Evolutionary conservation across 441 rosid species (phyloP), one percentile per base, ranked within the genome.

Genomic region (Populus hybrid): DNA sequence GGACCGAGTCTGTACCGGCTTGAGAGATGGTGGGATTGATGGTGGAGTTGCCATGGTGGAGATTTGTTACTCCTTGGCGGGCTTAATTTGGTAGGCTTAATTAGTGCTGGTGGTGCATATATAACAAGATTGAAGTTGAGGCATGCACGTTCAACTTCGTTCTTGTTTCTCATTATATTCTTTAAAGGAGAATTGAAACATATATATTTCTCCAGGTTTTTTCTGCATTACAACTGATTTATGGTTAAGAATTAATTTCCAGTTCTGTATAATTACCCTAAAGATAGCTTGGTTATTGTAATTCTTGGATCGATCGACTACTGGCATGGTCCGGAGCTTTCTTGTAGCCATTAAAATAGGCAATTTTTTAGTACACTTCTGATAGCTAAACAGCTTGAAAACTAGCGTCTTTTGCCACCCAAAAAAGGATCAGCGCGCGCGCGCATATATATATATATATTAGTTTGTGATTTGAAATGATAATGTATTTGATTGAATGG

Each of bases 141-240:
- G 83, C 40, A 78, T 68, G 84, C 87, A 85, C 87, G 85, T 79
- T 40, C 6, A 36, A 36, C 9, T 2, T 9, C 24, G 28, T n/a
- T 76, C 61, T 53, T 53, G 61, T 18, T 53, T 53, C 31, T 20
- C 20, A 29, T 0, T 53, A 35, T 7, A 29, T 6, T 53, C 9
- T 68, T 56, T 6, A 16, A 45, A 16, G 64, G 12, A 65, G 29
- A 61, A 38, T 21, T 6, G 45, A 64, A 24, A 56, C 61, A 29
- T 29, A 29, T 29, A 29, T 29, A 29, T 53, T 53, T 53, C 61
- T 53, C n/a, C 61, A 53, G n/a, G 12, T 24, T 42, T 74, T 7
- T 29, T 29, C 31, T 26, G 18, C 6, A 72, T 69, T 59, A 40
- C 70, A 26, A 66, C 76, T 67, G 68, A 29, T 18, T 72, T 76